These are phyloP conservation scores for Ceratobasidium sp. DNA, from an alignment of 1,284 basidiomycete genomes.

Conservation along the genomic window DNA sequence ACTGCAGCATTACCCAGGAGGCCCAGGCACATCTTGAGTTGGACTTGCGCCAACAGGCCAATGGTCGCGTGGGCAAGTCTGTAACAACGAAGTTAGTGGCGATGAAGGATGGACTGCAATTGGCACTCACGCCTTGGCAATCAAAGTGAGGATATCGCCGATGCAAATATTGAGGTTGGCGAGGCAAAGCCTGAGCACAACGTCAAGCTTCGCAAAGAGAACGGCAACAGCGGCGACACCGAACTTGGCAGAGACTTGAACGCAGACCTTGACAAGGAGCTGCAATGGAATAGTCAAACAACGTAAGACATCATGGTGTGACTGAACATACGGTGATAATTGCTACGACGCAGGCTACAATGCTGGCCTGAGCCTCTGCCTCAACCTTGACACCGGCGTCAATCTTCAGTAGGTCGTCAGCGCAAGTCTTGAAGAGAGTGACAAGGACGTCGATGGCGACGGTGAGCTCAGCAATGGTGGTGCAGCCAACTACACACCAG, in stretches of 20 bases:
- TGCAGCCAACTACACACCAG: neutral
- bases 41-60: neutral
- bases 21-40: too few relatives aligned
- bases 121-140: slow-evolving; percentile 4
- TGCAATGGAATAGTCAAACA: neutral
- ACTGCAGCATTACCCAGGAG: too few relatives aligned
- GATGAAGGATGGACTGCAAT: neutral
- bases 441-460: neutral
- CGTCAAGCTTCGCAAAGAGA: slow-evolving; percentile 9
- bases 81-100: neutral
- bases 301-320: neutral
- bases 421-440: neutral
- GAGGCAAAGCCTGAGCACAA: neutral
- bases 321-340: neutral
- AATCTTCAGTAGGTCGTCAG: neutral
- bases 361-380: neutral
- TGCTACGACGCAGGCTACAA: neutral
- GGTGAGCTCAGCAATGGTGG: neutral
- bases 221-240: neutral
- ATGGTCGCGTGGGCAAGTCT: neutral
- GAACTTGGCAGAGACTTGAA: neutral
- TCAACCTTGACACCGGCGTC: neutral
- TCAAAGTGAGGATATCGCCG: neutral
- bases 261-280: slow-evolving; percentile 9
- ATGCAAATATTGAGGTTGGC: slow-evolving; percentile 8